Evolutionary conservation across 1,139 yeast genomes (phyloP), one percentile per base, ranked within the genome.

Genomic region (Komagataea norvegica): DNA sequence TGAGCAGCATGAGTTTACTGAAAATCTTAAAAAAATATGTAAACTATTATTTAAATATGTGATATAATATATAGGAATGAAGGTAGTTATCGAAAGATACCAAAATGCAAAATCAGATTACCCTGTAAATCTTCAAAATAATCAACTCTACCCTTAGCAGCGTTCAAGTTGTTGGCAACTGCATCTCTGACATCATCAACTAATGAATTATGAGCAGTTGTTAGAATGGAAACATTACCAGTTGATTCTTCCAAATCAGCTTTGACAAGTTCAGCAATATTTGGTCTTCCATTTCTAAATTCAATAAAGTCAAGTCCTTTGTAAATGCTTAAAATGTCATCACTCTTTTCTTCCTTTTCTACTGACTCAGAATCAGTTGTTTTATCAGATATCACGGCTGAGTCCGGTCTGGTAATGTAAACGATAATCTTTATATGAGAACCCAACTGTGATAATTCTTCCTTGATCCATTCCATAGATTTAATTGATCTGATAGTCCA

Each of bases 121-220:
- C n/a, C 44, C 43, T 52, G 56, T 19, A 50, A 32, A 38, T 51
- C 56, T 36, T 52, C 55, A 31, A 42, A 40, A 36, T 43, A 49
- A 25, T 52, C 56, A 18, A 51, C 49, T 37, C 51, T 46, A 6
- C 42, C 42, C 25, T 41, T 32, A 9, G 42, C 34, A 16, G 26
- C 26, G 4, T 45, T 44, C 38, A 52, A 34, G 36, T 49, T 44
- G 24, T 49, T 39, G 14, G 55, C 51, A 25, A 64, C 59, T 6
- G 61, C 47, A 13, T 53, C 52, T 52, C 75, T 63, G 11, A 72
- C 54, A 31, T 66, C 67, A 56, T 79, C 86, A 19, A 72, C 77
- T 68, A 74, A 64, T 5, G 57, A 54, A 14, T 74, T 74, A 36
- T 73, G 77, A 1, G 76, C 79, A 51, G 78, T 72, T 1, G 72